Base-by-base conservation (phyloP, 2,329 filamentous ascomycete species). In the Beauveria bassiana region DNA sequence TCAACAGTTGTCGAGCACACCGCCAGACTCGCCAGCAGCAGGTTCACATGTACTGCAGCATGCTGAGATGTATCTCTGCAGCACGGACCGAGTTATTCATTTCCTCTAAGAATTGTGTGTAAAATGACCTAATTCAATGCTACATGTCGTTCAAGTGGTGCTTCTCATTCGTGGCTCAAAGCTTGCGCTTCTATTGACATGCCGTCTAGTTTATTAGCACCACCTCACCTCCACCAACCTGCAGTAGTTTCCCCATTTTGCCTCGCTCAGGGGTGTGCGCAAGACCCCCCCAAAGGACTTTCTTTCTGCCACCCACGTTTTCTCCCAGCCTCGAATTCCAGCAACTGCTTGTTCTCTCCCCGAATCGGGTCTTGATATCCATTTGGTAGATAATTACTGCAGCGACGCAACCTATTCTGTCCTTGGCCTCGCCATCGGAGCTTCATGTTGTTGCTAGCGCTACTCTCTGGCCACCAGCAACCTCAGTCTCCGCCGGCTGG, bases 361-460 rank as follows among this genome's bases (percentile, higher is more conserved):
- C 38, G 40, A 53, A 7, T 45, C 28, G 46, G 16, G 6, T 20
- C 22, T 54, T 12, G 28, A 51, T 8, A 31, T 49, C 42, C 22
- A 18, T 47, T 10, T 18, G 12, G 14, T 18, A 40, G 2, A 14
- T 46, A 24, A 49, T 31, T 38, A 38, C 50, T 16, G 18, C 20
- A 24, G 20, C n/a, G 22, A 49, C 42, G 49, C 31, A 49, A 14
- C 38, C 10, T 16, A 3, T n/a, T 34, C 20, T 24, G n/a, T 8
- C 24, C 34, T 31, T 42, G 28, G 16, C 24, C 16, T 28, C 28
- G 14, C 59, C 14, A 22, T n/a, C 22, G 59, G 28, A 58, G 46
- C 60, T 62, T 62, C 60, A 62, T 62, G 60, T 57, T 61, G 60
- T 45, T 45, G 60, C 60, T 52, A 28, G 54, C 46, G 26, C 24